Conservation (phyloP, 176 grass and related monocot genomes). For the Phoenix roebelenii region DNA sequence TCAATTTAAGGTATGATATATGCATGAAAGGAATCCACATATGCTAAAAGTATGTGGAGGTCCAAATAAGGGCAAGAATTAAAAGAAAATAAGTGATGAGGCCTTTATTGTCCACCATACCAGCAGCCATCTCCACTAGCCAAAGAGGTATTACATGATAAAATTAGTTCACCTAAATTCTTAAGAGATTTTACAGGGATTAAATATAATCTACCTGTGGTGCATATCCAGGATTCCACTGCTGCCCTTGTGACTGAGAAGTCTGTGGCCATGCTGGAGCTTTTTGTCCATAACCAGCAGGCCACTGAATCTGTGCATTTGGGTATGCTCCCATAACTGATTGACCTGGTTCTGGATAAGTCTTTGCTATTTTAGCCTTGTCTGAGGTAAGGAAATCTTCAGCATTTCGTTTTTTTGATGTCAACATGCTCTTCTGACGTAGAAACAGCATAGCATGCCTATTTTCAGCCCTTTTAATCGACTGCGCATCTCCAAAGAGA, state of each 20-base stretch:
- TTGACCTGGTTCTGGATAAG: constrained; percentile 34
- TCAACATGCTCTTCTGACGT: constrained; percentile 47
- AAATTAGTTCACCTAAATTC: background rate
- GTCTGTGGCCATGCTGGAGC: constrained; percentile 39
- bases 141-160: background rate
- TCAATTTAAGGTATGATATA: too few relatives aligned
- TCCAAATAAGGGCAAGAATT: too few relatives aligned
- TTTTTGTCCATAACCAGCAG: constrained; percentile 46
- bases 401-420: constrained; percentile 70
- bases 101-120: too few relatives aligned
- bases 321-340: constrained; percentile 43
- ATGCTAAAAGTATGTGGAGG: too few relatives aligned
- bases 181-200: background rate
- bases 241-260: constrained; percentile 43
- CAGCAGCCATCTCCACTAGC: too few relatives aligned
- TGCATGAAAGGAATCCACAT: too few relatives aligned
- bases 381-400: constrained; percentile 64
- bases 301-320: constrained; percentile 45
- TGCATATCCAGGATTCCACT: constrained; percentile 63
- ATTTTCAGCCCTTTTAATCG: constrained; percentile 70
- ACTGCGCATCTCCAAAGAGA: constrained; percentile 81
- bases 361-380: constrained; percentile 62
- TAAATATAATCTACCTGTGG: constrained; percentile 31
- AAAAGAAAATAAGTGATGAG: too few relatives aligned
- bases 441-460: constrained; percentile 62